Evolutionary conservation across 805 yeast genomes (phyloP).

Genomic region (Sugiyamaella smithiae): DNA sequence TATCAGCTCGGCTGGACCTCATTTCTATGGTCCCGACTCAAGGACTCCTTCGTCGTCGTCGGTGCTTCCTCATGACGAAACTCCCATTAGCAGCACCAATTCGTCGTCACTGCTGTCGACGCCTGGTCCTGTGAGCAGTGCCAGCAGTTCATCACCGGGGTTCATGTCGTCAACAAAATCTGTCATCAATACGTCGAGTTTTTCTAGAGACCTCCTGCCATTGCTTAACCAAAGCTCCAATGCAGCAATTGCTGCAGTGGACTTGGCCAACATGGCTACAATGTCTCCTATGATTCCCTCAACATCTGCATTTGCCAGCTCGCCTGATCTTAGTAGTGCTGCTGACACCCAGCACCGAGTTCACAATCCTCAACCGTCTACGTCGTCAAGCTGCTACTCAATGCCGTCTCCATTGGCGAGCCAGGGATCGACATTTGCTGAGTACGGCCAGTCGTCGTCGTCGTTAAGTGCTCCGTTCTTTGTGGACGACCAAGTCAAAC

Average conservation of each 20-base stretch:
- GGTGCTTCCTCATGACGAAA: conserved; percentile 1
- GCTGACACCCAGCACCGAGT: not conserved
- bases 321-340: not conserved
- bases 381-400: conserved; percentile 19
- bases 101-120: conserved; percentile 9
- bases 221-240: conserved; percentile 8
- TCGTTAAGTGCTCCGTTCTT: conserved; percentile 11
- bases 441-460: not conserved
- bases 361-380: conserved; percentile 11
- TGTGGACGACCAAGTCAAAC: conserved; percentile 8
- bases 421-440: conserved; percentile 1
- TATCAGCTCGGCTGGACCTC: conserved; percentile 5
- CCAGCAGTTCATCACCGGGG: conserved; percentile 6
- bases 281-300: not conserved
- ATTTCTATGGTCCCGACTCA: not conserved
- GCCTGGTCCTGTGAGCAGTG: conserved; percentile 3
- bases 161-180: conserved; percentile 2
- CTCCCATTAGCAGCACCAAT: not conserved
- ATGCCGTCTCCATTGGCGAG: conserved; percentile 6
- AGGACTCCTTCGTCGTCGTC: conserved; percentile 11
- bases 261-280: not conserved
- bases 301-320: not conserved
- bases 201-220: conserved; percentile 16
- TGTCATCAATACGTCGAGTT: conserved; percentile 1
- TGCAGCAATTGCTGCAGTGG: not conserved